phyloP scores from a whole-genome alignment of 768 basidiomycete species.

The Panellus pusillus region DNA sequence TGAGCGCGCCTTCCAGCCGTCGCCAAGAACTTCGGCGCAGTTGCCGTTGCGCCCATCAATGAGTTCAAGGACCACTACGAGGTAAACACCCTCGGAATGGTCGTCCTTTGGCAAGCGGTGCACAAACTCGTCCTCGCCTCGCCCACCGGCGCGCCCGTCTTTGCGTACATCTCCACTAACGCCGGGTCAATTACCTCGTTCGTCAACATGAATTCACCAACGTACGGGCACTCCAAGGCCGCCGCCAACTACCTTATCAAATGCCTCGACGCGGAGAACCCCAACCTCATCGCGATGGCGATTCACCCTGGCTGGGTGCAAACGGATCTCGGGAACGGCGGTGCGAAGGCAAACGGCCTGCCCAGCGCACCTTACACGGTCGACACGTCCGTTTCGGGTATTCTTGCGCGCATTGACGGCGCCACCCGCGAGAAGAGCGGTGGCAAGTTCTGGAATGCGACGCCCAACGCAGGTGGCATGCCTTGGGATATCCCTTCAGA shows the following conservation, averaged over 20 bases:
- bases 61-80: background rate
- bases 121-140: conserved; percentile 3
- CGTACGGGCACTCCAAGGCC: conserved; percentile 6
- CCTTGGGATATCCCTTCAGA: too few species aligned
- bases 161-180: background rate
- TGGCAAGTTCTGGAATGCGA: background rate
- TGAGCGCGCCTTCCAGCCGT: too few species aligned
- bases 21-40: background rate
- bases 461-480: too few species aligned
- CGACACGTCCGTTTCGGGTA: too few species aligned
- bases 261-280: background rate
- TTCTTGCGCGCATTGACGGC: too few species aligned
- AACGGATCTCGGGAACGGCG: background rate
- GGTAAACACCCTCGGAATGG: conserved; percentile 1
- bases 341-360: background rate
- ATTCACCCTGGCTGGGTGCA: background rate
- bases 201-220: background rate
- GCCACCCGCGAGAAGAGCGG: too few species aligned
- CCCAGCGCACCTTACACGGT: too few species aligned
- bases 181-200: background rate
- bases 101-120: conserved; percentile 2
- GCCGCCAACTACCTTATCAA: background rate
- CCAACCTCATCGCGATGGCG: background rate
- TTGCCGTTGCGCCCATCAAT: background rate
- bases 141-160: background rate